Evolutionary conservation across 2,329 filamentous ascomycete species (phyloP).

Genomic region (Colletotrichum siamense): DNA sequence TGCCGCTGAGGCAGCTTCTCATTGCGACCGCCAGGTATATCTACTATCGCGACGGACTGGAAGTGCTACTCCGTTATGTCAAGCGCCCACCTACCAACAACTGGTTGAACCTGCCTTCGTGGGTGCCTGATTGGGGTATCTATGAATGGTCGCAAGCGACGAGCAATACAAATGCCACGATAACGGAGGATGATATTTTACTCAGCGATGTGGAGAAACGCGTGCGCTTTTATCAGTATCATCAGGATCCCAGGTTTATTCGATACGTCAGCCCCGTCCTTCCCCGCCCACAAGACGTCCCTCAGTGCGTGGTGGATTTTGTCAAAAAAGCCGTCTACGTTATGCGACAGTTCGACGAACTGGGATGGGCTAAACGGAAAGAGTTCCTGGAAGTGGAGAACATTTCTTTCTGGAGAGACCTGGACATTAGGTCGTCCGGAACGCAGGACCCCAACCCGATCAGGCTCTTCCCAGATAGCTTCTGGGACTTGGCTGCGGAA

Average conservation of each 20-base stretch:
- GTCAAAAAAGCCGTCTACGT: background rate
- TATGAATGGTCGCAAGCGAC: background rate
- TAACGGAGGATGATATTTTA: background rate
- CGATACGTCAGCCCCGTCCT: background rate
- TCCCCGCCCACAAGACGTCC: background rate
- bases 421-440: background rate
- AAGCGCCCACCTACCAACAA: rapidly evolving
- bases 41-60: rapidly evolving
- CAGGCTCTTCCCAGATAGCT: background rate
- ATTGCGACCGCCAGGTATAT: background rate
- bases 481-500: background rate
- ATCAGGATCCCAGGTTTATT: background rate
- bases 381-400: background rate
- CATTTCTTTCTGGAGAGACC: background rate
- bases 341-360: too few species aligned
- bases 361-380: too few species aligned
- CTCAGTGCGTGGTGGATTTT: background rate
- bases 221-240: too few species aligned
- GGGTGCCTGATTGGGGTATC: background rate
- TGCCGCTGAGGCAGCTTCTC: background rate
- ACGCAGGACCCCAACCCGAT: rapidly evolving
- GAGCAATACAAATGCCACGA: background rate
- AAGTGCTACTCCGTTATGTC: background rate
- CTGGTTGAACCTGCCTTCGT: background rate
- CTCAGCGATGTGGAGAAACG: rapidly evolving